Percentiles rank a stretch among this genome's conserved stretches.
Conservation (phyloP, 2,329 filamentous ascomycete genomes). For the Claviceps pusilla region DNA sequence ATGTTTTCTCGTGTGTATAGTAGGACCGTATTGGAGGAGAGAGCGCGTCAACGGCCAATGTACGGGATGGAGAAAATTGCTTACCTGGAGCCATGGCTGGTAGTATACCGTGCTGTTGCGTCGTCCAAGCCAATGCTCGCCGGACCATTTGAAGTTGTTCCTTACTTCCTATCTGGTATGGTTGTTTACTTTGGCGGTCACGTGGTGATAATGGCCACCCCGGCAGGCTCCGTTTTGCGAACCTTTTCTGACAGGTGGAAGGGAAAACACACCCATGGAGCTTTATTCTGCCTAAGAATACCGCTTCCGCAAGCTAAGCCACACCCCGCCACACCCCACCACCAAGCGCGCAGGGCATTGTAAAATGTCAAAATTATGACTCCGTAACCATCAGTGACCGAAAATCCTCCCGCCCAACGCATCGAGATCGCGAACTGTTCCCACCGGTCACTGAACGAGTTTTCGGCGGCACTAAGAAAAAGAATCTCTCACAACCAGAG, state of each 20-base stretch:
- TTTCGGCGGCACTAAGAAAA: background rate
- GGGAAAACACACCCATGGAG: slow-evolving; percentile 1
- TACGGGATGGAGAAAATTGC: slow-evolving; percentile 4
- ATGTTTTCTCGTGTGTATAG: background rate
- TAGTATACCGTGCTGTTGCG: background rate
- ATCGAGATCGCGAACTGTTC: slow-evolving; percentile 1
- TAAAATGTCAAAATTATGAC: slow-evolving; percentile 27
- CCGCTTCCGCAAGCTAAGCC: slow-evolving; percentile 17
- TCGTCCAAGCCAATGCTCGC: background rate
- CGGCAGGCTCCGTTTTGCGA: background rate
- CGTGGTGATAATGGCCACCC: slow-evolving; percentile 16
- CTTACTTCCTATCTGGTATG: slow-evolving; percentile 5
- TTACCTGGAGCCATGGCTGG: slow-evolving; percentile 27
- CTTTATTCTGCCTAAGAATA: slow-evolving; percentile 16
- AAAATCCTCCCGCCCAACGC: background rate
- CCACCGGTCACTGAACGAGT: background rate
- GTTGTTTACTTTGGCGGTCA: slow-evolving; percentile 25
- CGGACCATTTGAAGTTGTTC: background rate
- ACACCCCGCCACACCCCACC: slow-evolving; percentile 22
- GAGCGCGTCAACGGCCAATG: background rate
- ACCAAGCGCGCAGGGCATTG: slow-evolving; percentile 12
- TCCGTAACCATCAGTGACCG: background rate
- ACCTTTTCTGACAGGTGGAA: background rate
- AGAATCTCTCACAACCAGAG: background rate
- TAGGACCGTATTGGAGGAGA: background rate